These are phyloP conservation scores for Phlebiopsis flavidoalba DNA, from an alignment of 768 basidiomycete genomes.

Conservation along the genomic window DNA sequence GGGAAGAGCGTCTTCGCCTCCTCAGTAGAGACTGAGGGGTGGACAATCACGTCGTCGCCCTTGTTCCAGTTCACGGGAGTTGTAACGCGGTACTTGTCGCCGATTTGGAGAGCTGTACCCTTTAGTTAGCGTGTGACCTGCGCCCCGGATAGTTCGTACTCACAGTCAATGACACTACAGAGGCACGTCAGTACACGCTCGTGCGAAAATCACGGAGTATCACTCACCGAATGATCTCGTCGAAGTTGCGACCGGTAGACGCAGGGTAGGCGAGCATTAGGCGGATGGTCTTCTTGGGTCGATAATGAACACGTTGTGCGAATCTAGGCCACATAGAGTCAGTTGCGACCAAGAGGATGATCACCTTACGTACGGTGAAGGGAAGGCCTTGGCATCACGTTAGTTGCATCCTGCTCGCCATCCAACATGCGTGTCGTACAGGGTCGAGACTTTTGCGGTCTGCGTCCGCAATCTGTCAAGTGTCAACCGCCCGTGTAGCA, in stretches of 20 bases:
- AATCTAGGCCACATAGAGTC: conserved; percentile 43
- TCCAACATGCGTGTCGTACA: conserved; percentile 99
- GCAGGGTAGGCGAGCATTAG: conserved; percentile 90
- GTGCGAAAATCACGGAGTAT: neutral
- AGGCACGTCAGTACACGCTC: neutral
- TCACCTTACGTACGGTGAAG: conserved; percentile 60
- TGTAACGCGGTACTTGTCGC: conserved; percentile 78
- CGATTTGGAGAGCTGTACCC: conserved; percentile 72
- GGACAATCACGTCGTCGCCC: conserved; percentile 92
- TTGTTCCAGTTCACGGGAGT: conserved; percentile 96
- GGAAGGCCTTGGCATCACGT: conserved; percentile 82
- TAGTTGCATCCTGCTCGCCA: conserved; percentile 87
- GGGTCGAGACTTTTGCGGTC: conserved; percentile 78
- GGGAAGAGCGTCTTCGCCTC: conserved; percentile 93
- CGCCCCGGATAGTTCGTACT: neutral
- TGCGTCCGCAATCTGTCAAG: conserved; percentile 78
- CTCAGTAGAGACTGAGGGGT: conserved; percentile 75
- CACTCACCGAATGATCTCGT: conserved; percentile 54
- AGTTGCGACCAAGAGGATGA: neutral
- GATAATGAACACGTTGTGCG: conserved; percentile 96
- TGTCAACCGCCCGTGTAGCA: neutral
- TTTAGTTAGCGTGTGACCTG: neutral
- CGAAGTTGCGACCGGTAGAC: conserved; percentile 92
- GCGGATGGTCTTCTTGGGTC: conserved; percentile 94
- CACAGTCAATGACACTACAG: conserved; percentile 68